Evolutionary conservation across 1,284 basidiomycete species (phyloP).

Genomic region (Puccinia novopanici): DNA sequence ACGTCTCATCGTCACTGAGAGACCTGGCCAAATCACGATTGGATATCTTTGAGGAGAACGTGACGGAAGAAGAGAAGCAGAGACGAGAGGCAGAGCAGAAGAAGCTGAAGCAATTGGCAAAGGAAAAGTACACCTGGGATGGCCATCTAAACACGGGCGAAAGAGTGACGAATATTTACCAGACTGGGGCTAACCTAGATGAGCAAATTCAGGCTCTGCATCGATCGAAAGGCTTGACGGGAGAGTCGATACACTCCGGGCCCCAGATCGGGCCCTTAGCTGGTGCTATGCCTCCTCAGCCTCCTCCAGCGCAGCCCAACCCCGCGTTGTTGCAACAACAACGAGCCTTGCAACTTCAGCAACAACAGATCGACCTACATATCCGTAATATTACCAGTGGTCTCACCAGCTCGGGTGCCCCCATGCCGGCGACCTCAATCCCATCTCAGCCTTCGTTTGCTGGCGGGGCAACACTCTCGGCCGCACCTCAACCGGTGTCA

Average conservation of each 20-base stretch:
- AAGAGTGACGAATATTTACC: constrained; percentile 83
- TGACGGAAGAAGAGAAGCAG: constrained; percentile 77
- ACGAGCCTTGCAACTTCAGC: constrained; percentile 75
- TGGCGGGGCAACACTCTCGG: constrained; percentile 55
- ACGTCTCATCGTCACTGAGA: constrained; percentile 85
- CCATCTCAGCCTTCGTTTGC: constrained; percentile 46
- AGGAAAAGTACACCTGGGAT: constrained; percentile 92
- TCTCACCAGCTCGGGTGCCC: constrained; percentile 63
- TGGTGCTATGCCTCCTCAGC: constrained; percentile 55
- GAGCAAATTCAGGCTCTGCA: constrained; percentile 93
- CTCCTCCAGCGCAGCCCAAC: constrained; percentile 65
- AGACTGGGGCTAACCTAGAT: constrained; percentile 84
- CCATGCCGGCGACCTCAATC: constrained; percentile 50
- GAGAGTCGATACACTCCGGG: constrained; percentile 62
- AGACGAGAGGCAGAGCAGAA: constrained; percentile 81
- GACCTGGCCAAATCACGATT: constrained; percentile 86
- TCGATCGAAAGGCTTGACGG: constrained; percentile 75
- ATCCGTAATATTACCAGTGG: constrained; percentile 63
- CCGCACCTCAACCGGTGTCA: constrained; percentile 57
- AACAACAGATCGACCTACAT: constrained; percentile 76
- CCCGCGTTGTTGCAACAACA: constrained; percentile 62
- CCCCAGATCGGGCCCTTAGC: constrained; percentile 74
- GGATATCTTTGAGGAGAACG: constrained; percentile 83
- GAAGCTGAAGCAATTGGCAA: constrained; percentile 72
- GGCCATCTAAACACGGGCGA: constrained; percentile 88